Conservation (phyloP, 2,329 filamentous ascomycete species). For the Ophiosphaerella narmari region DNA sequence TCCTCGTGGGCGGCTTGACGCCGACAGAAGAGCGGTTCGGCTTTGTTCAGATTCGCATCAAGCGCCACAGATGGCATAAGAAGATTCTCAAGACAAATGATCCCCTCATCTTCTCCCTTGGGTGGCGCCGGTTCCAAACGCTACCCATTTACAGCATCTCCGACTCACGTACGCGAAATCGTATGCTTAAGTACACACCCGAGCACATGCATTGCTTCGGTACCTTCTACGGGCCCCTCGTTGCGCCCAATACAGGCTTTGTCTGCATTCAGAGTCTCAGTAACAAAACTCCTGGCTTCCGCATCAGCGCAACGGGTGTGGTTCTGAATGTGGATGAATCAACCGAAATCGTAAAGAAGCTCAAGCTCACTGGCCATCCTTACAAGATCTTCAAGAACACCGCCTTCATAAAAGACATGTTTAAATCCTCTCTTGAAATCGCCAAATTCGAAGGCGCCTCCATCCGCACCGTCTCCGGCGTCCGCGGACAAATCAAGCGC, state of each 20-base stretch:
- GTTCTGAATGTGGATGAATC: conserved; percentile 93
- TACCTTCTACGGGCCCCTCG: conserved; percentile 92
- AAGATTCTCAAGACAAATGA: conserved; percentile 99
- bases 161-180: conserved; percentile 88
- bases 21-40: conserved; percentile 95
- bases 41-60: conserved; percentile 93
- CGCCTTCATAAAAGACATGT: conserved; percentile 99
- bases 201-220: conserved; percentile 99
- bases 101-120: conserved; percentile 93
- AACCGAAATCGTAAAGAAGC: conserved; percentile 98
- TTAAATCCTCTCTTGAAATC: conserved; percentile 87
- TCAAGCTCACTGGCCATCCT: conserved; percentile 90
- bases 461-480: conserved; percentile 93
- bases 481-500: conserved; percentile 96
- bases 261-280: conserved; percentile 90
- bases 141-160: conserved; percentile 93
- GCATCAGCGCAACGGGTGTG: conserved; percentile 91
- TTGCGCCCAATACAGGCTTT: conserved; percentile 95
- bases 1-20: conserved; percentile 89
- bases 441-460: conserved; percentile 97
- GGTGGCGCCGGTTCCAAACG: conserved; percentile 93
- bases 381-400: conserved; percentile 99
- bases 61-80: conserved; percentile 98
- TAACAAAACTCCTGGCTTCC: conserved; percentile 83
- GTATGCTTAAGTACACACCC: conserved; percentile 98